Percentiles rank a stretch among this genome's conserved stretches.
Evolutionary conservation across 805 yeast genomes (phyloP).

Genomic region (Hanseniaspora occidentalis): DNA sequence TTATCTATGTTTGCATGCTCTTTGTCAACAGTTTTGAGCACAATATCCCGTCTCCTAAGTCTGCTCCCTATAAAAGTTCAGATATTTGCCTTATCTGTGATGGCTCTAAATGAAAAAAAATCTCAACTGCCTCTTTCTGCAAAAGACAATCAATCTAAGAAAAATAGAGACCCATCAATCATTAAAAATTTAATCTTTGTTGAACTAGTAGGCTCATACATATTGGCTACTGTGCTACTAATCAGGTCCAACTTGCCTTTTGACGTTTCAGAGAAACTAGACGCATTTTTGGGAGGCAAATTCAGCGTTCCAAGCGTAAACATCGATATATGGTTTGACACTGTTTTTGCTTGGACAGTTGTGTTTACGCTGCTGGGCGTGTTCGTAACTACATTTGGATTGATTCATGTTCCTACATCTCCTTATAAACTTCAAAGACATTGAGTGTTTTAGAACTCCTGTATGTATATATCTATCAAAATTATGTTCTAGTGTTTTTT

Average conservation of each 20-base stretch:
- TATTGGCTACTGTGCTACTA: conserved; percentile 28
- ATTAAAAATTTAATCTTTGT: conserved; percentile 28
- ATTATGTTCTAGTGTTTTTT: no score
- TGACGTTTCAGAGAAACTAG: conserved; percentile 22
- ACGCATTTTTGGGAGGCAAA: conserved; percentile 21
- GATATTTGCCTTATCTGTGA: conserved; percentile 17
- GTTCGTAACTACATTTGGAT: background rate
- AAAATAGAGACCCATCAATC: conserved; percentile 22
- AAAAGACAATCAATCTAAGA: conserved; percentile 2
- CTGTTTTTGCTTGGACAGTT: conserved; percentile 24
- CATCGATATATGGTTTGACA: conserved; percentile 31
- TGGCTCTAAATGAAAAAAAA: conserved; percentile 10
- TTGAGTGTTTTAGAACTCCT: no score
- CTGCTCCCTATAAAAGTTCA: conserved; percentile 27
- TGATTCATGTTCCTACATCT: no score
- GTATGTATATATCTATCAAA: no score
- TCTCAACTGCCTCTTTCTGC: conserved; percentile 14
- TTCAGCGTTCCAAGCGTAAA: conserved; percentile 18
- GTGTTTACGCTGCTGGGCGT: conserved; percentile 14
- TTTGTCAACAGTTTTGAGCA: conserved; percentile 48
- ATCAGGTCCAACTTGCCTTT: conserved; percentile 28
- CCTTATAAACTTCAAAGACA: no score
- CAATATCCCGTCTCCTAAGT: conserved; percentile 41
- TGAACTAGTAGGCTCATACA: conserved; percentile 29
- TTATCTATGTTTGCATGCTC: conserved; percentile 50